Base-by-base conservation (phyloP, 768 basidiomycete species). In the Termitomyces sp. region DNA sequence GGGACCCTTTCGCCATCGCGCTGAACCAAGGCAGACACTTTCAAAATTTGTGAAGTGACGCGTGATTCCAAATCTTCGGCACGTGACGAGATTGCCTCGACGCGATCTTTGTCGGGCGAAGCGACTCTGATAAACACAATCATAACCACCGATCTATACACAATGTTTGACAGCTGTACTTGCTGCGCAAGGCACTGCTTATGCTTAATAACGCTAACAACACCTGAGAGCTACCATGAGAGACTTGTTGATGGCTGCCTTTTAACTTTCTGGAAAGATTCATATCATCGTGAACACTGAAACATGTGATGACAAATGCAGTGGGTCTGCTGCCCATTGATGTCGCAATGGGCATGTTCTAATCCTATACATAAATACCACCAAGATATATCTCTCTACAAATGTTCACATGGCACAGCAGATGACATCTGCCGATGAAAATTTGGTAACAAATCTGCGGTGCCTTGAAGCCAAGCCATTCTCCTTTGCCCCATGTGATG, bases 1-100 rank as follows among this genome's bases (percentile, higher is more conserved):
- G 96, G 0, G 95, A 97, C 62, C 89, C 88, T 67, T 88, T 92
- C 44, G 79, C 83, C 88, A 90, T 90, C 43, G 42, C 49, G 53
- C 58, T 47, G 32, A 34, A 53, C 20, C n/a, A 27, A 18, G 20
- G 47, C 43, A 47, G 47, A 52, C 37, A 10, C 8, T n/a, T 52
- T 42, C 55, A 62, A 64, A 62, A 60, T 53, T 50, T 58, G 42
- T 57, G 57, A 49, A 55, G 51, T 56, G 60, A 59, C 42, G 36
- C 14, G 29, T 41, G 43, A 34, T 44, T 22, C 20, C 26, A 29
- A 10, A 2, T 8, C 2, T 29, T 4, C 2, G 13, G 32, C 48
- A 49, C 48, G 48, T 49, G 48, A 31, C n/a, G 20, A 43, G n/a
- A 12, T 10, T 42, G n/a, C 2, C n/a, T 26, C 16, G 7, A 5